These are phyloP conservation scores for Epicoccum sorghinum DNA, from an alignment of 2,329 filamentous ascomycete species.

Conservation along the genomic window DNA sequence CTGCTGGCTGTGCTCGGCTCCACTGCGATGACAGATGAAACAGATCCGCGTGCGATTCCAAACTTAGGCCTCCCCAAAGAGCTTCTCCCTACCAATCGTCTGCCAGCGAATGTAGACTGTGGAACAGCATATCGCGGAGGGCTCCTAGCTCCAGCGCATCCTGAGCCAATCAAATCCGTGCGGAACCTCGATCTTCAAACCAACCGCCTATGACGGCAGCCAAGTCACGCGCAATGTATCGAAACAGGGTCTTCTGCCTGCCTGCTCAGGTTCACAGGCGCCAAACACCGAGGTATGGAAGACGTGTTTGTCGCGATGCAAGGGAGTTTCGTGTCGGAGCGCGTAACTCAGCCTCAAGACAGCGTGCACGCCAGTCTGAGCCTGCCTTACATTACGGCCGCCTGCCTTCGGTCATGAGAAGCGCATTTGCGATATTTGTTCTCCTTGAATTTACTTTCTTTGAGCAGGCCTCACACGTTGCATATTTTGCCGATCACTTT, in stretches of 20 bases:
- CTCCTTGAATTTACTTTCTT: not conserved
- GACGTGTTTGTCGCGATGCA: constrained; percentile 5
- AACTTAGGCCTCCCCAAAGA: too few species aligned
- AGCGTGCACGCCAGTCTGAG: not conserved
- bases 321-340: constrained; percentile 10
- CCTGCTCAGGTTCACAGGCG: constrained; percentile 20
- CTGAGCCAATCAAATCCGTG: constrained; percentile 33
- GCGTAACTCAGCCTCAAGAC: constrained; percentile 12
- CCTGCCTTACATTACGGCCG: not conserved
- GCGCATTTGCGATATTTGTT: constrained; percentile 5
- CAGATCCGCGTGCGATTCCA: too few species aligned
- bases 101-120: not conserved
- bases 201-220: constrained; percentile 38
- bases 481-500: constrained; percentile 33
- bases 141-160: constrained; percentile 17
- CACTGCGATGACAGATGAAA: too few species aligned
- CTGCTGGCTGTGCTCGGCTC: too few species aligned
- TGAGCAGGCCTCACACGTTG: constrained; percentile 13
- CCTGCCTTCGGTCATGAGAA: constrained; percentile 15
- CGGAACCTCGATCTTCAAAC: constrained; percentile 17
- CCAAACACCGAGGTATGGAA: constrained; percentile 16
- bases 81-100: too few species aligned
- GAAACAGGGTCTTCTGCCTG: constrained; percentile 28
- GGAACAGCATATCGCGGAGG: not conserved
- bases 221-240: constrained; percentile 26